A percentile compares a stretch with the other conserved stretches of the same genome.
Conservation (phyloP, 768 basidiomycete genomes). For the Mycena filopes region DNA sequence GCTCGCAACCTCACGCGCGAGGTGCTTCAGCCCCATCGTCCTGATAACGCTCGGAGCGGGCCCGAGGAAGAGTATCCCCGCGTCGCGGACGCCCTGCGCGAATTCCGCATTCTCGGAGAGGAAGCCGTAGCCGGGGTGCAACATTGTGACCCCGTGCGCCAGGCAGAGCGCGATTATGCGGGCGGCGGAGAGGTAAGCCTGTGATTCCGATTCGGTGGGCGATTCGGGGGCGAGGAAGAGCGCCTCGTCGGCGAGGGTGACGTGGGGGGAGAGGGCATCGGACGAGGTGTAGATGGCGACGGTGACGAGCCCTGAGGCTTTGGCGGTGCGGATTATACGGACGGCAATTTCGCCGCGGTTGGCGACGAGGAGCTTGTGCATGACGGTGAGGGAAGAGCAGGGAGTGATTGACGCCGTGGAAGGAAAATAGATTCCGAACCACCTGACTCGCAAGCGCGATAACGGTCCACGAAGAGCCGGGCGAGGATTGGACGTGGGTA, state of each 20-base stretch:
- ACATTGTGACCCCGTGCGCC: conserved; percentile 55
- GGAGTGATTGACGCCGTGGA: background rate
- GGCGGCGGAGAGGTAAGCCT: conserved; percentile 52
- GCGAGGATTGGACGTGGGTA: too few species aligned
- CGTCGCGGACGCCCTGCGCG: conserved; percentile 54
- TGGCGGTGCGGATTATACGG: conserved; percentile 68
- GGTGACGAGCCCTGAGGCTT: conserved; percentile 59
- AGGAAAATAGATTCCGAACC: background rate
- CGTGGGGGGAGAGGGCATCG: conserved; percentile 69
- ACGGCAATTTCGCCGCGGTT: conserved; percentile 82
- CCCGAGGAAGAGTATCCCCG: conserved; percentile 68
- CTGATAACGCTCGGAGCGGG: conserved; percentile 61
- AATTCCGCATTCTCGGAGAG: conserved; percentile 72
- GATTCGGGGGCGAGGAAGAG: conserved; percentile 30
- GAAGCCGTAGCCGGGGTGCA: conserved; percentile 76
- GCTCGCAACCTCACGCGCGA: conserved; percentile 57
- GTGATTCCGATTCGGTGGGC: conserved; percentile 49
- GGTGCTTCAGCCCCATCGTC: conserved; percentile 72
- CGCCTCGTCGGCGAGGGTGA: conserved; percentile 63
- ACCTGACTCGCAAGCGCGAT: conserved; percentile 10
- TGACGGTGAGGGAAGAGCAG: conserved; percentile 22
- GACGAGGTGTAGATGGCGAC: conserved; percentile 69
- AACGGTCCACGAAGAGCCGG: too few species aligned
- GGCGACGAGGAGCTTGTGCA: conserved; percentile 68
- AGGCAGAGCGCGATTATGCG: conserved; percentile 56